Conservation (phyloP, 1,139 yeast species). For the Nematodospora anomalae region DNA sequence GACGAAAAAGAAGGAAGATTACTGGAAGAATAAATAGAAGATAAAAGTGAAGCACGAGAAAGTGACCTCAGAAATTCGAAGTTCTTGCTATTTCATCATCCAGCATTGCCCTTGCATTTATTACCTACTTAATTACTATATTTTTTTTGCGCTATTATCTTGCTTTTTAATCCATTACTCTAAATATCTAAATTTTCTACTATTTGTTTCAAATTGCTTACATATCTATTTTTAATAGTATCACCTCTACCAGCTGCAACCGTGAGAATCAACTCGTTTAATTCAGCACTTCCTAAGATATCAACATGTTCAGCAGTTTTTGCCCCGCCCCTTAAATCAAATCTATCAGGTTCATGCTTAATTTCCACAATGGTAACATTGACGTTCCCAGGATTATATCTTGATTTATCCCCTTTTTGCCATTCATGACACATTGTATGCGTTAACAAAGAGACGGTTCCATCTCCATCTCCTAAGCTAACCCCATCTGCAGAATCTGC, state of each 20-base stretch:
- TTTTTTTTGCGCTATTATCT: no score
- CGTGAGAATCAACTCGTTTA: constrained; percentile 78
- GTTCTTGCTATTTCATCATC: no score
- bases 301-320: constrained; percentile 98
- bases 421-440: constrained; percentile 82
- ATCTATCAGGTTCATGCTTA: constrained; percentile 88
- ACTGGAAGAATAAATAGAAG: no score
- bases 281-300: constrained; percentile 87
- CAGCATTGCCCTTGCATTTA: no score
- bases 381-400: constrained; percentile 79
- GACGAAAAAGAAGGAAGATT: no score
- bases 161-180: no score
- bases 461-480: constrained; percentile 88
- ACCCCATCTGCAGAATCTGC: constrained; percentile 61
- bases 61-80: no score
- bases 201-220: constrained; percentile 62
- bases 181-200: constrained; percentile 47
- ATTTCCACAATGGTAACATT: constrained; percentile 83
- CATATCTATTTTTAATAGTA: constrained; percentile 56
- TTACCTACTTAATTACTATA: no score
- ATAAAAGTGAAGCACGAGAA: no score
- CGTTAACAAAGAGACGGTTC: constrained; percentile 84
- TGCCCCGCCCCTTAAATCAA: constrained; percentile 96
- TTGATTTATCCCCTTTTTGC: constrained; percentile 62
- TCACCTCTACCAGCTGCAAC: constrained; percentile 84